A percentile compares a stretch with the other conserved stretches of the same genome.
Evolutionary conservation across 2,329 filamentous ascomycete species (phyloP).

Genomic region (Neopestalotiopsis sp.): DNA sequence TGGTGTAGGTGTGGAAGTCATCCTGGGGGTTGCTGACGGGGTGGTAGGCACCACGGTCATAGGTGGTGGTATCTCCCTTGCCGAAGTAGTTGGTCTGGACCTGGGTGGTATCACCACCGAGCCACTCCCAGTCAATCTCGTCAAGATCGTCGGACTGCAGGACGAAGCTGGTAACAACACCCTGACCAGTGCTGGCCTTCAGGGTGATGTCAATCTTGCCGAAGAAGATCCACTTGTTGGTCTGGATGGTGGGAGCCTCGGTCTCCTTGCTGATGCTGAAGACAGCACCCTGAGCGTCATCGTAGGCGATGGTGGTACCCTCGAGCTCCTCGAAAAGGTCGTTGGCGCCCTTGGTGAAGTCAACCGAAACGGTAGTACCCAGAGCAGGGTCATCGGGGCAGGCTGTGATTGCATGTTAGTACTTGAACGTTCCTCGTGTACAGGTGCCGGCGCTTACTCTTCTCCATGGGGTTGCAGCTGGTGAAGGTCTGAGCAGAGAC

Average conservation of each 20-base stretch:
- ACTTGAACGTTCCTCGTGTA: slow-evolving; percentile 7
- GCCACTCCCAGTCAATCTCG: slow-evolving; percentile 97
- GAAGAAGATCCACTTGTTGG: slow-evolving; percentile 95
- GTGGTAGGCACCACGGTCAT: slow-evolving; percentile 71
- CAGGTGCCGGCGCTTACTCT: slow-evolving; percentile 41
- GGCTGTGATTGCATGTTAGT: slow-evolving; percentile 39
- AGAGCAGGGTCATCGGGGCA: slow-evolving; percentile 82
- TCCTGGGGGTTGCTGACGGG: slow-evolving; percentile 58
- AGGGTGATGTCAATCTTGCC: slow-evolving; percentile 81
- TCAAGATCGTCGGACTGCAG: slow-evolving; percentile 90
- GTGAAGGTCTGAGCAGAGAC: slow-evolving; percentile 62
- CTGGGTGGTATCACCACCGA: slow-evolving; percentile 74
- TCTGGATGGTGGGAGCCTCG: slow-evolving; percentile 74
- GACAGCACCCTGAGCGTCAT: slow-evolving; percentile 49
- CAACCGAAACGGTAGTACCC: slow-evolving; percentile 65
- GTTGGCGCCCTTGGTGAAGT: slow-evolving; percentile 78
- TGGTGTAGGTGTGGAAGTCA: slow-evolving; percentile 66
- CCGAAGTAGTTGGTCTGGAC: slow-evolving; percentile 89
- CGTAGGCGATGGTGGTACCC: slow-evolving; percentile 55
- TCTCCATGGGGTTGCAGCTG: slow-evolving; percentile 59
- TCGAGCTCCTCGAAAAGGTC: slow-evolving; percentile 52
- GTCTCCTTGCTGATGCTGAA: slow-evolving; percentile 71
- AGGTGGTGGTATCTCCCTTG: slow-evolving; percentile 71
- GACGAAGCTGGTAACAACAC: slow-evolving; percentile 89
- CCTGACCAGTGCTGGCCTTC: slow-evolving; percentile 78